These are phyloP conservation scores for Oryza rufipogon DNA, from an alignment of 176 grass and related monocot species.

Conservation along the genomic window DNA sequence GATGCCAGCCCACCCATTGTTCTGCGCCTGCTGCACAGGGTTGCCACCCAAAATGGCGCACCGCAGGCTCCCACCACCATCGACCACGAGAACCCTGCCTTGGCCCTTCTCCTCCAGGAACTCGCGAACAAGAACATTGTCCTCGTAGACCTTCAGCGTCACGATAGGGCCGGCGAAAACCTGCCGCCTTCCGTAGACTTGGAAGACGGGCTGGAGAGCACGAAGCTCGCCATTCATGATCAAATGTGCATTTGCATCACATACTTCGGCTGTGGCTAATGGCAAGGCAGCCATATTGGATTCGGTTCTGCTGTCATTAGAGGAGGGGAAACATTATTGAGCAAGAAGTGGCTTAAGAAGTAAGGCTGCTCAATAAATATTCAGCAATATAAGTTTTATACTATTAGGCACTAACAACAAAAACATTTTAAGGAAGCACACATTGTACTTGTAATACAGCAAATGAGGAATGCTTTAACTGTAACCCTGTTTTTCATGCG, in stretches of 20 bases:
- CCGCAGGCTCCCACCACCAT: conserved; percentile 80
- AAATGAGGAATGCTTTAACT: neutral
- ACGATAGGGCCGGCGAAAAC: conserved; percentile 76
- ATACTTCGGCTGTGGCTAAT: conserved; percentile 77
- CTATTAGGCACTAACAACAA: neutral
- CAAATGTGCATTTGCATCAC: conserved; percentile 68
- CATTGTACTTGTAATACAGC: neutral
- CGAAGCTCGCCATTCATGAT: conserved; percentile 72
- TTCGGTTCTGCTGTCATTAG: neutral
- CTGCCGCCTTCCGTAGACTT: conserved; percentile 76
- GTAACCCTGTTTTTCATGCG: no score
- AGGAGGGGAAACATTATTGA: neutral
- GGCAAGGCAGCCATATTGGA: conserved; percentile 62
- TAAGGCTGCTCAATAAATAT: neutral
- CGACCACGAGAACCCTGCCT: conserved; percentile 75
- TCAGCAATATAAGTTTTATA: neutral
- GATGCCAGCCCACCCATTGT: conserved; percentile 86
- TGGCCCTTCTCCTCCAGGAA: conserved; percentile 83
- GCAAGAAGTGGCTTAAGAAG: neutral
- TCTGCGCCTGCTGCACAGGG: conserved; percentile 87
- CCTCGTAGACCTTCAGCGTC: conserved; percentile 89
- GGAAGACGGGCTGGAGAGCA: conserved; percentile 74
- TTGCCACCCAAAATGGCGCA: conserved; percentile 86
- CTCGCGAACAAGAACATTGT: conserved; percentile 82
- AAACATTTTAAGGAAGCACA: neutral